Percentiles rank a stretch among this genome's conserved stretches.
phyloP scores from a whole-genome alignment of 352 stramenopile species.

The Phytophthora hibernalis region DNA sequence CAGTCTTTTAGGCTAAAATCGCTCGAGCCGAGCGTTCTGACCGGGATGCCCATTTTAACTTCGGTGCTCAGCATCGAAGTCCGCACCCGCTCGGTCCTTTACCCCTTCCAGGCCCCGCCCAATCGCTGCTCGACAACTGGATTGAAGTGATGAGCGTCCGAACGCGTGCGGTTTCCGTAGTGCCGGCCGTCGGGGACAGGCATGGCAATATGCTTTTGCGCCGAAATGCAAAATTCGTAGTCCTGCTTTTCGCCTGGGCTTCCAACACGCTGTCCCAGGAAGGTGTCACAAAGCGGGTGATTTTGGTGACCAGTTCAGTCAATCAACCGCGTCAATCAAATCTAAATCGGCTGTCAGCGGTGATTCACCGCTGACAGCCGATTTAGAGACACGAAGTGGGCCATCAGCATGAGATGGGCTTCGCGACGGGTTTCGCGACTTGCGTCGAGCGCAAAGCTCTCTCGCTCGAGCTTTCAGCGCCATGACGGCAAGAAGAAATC shows the following conservation, averaged over 20 bases:
- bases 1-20: too few species aligned
- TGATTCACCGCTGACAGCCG: neutral
- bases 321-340: too few species aligned
- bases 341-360: too few species aligned
- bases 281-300: too few species aligned
- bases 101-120: slow-evolving; percentile 12
- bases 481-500: neutral
- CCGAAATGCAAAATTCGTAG: too few species aligned
- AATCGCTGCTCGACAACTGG: slow-evolving; percentile 33
- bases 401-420: neutral
- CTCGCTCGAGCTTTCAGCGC: neutral
- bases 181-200: too few species aligned
- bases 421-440: neutral
- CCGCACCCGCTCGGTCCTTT: slow-evolving; percentile 1
- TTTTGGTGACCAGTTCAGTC: too few species aligned
- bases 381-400: neutral
- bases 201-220: too few species aligned
- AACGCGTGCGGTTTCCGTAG: neutral
- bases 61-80: neutral
- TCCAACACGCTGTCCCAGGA: too few species aligned
- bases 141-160: slow-evolving; percentile 29
- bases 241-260: neutral
- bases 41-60: too few species aligned
- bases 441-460: neutral
- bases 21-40: too few species aligned